phyloP scores from a whole-genome alignment of 768 basidiomycete genomes.

The Phylloporus rhodoxanthus region DNA sequence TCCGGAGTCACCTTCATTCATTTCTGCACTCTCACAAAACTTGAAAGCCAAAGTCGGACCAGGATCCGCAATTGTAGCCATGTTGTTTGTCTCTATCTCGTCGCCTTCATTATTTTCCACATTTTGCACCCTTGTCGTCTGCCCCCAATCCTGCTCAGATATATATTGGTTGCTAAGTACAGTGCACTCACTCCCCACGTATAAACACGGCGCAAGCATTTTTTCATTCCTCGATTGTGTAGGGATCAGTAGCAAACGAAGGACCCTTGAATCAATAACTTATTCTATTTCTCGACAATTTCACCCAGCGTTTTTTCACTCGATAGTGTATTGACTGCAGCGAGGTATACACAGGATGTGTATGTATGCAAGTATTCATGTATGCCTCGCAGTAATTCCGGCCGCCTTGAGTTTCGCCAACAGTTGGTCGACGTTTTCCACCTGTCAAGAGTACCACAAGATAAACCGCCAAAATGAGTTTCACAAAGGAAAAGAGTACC shows the following conservation, averaged over 20 bases:
- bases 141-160: conserved; percentile 14
- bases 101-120: conserved; percentile 3
- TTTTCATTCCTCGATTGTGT: conserved; percentile 8
- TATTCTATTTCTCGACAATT: background rate
- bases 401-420: conserved; percentile 85
- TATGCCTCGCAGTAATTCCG: conserved; percentile 42
- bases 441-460: conserved; percentile 31
- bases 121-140: conserved; percentile 8
- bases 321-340: background rate
- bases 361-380: conserved; percentile 9
- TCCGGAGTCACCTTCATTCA: conserved; percentile 12
- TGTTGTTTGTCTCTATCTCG: conserved; percentile 17
- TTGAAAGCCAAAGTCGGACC: conserved; percentile 9
- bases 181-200: conserved; percentile 5
- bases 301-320: background rate
- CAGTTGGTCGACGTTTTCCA: conserved; percentile 83
- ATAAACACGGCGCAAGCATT: conserved; percentile 13
- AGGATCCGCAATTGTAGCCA: conserved; percentile 22
- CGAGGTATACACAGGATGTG: conserved; percentile 1
- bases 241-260: conserved; percentile 6
- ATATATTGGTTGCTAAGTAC: conserved; percentile 23
- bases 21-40: conserved; percentile 10
- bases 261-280: conserved; percentile 18
- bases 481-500: conserved; percentile 35
- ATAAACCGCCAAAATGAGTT: background rate